phyloP scores from a whole-genome alignment of 2,329 filamentous ascomycete species.

The Alternaria conjuncta region DNA sequence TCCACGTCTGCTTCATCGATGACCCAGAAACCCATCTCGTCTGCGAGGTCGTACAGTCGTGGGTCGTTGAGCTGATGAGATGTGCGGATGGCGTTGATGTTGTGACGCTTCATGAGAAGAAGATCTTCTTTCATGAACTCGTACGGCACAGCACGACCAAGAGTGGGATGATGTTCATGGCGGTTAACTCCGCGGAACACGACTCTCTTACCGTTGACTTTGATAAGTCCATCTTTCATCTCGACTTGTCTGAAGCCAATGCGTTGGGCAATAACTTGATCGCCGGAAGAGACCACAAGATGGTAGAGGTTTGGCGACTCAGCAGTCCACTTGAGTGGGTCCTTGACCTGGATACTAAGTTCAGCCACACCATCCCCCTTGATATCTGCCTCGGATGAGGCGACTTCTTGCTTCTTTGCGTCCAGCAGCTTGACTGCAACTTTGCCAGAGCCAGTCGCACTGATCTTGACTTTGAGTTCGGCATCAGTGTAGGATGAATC shows the following conservation, averaged over 20 bases:
- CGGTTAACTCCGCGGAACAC: conserved; percentile 70
- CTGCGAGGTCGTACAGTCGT: conserved; percentile 64
- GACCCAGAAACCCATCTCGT: conserved; percentile 72
- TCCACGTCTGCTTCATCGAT: conserved; percentile 63
- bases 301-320: conserved; percentile 69
- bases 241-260: conserved; percentile 71
- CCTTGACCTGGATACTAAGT: conserved; percentile 53
- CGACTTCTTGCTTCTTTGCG: conserved; percentile 40
- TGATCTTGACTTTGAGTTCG: conserved; percentile 58
- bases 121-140: conserved; percentile 69
- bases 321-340: conserved; percentile 72
- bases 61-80: conserved; percentile 73
- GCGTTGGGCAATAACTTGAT: conserved; percentile 58
- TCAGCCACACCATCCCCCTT: conserved; percentile 23
- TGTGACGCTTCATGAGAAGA: conserved; percentile 71
- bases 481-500: conserved; percentile 60
- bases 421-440: conserved; percentile 57
- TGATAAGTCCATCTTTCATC: conserved; percentile 64
- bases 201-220: conserved; percentile 68
- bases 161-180: conserved; percentile 72
- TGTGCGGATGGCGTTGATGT: conserved; percentile 73
- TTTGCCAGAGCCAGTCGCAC: conserved; percentile 48
- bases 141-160: conserved; percentile 67
- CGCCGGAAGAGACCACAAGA: conserved; percentile 53
- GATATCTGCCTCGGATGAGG: conserved; percentile 18